phyloP scores from a whole-genome alignment of 371 early-diverging fungal species.

The Mortierella sp. region DNA sequence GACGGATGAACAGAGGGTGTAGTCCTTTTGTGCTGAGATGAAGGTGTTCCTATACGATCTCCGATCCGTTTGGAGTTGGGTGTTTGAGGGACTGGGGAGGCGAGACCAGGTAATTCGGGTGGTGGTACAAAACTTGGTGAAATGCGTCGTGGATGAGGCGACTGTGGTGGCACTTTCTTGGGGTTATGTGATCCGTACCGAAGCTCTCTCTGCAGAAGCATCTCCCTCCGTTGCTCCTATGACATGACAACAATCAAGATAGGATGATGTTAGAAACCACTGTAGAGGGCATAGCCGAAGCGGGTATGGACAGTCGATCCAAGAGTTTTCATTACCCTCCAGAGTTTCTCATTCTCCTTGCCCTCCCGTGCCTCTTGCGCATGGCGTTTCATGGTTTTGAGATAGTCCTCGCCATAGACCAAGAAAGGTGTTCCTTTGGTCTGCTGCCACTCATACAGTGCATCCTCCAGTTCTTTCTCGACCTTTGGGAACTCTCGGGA shows the following conservation, averaged over 20 bases:
- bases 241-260: not conserved
- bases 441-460: conserved; percentile 31
- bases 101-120: not conserved
- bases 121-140: conserved; percentile 12
- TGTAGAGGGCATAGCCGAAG: too few relatives aligned
- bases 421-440: conserved; percentile 33
- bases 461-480: conserved; percentile 26
- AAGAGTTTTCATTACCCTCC: conserved; percentile 20
- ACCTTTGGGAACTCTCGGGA: conserved; percentile 36
- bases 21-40: conserved; percentile 24
- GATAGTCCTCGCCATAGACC: conserved; percentile 46
- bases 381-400: conserved; percentile 41
- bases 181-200: conserved; percentile 46
- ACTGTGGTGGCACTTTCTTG: conserved; percentile 25
- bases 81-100: conserved; percentile 26
- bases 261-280: not conserved
- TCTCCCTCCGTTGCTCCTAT: conserved; percentile 28
- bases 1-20: conserved; percentile 29
- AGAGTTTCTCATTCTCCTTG: conserved; percentile 34
- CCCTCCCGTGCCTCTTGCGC: conserved; percentile 41
- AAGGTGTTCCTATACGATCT: conserved; percentile 17
- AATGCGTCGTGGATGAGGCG: conserved; percentile 44
- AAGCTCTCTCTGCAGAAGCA: conserved; percentile 20
- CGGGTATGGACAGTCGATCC: too few relatives aligned
- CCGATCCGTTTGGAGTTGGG: conserved; percentile 39